Evolutionary conservation across 2,329 filamentous ascomycete species (phyloP).

Genomic region (Blastomyces gilchristii): DNA sequence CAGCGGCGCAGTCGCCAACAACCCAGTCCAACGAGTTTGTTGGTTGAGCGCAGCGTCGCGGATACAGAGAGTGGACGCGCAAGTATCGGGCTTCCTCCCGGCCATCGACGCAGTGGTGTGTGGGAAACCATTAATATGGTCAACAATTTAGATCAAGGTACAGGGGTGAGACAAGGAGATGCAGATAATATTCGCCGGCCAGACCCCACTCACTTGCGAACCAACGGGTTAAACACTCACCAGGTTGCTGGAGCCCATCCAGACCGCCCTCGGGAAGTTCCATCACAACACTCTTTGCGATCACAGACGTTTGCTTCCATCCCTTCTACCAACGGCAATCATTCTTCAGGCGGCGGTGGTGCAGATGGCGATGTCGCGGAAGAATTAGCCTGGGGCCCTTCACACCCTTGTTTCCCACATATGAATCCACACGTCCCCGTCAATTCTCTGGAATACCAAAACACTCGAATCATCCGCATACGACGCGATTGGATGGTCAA

Average conservation of each 20-base stretch:
- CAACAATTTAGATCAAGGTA: slow-evolving; percentile 20
- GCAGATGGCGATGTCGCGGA: slow-evolving; percentile 44
- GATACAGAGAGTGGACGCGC: slow-evolving; percentile 41
- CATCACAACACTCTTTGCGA: slow-evolving; percentile 33
- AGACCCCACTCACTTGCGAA: slow-evolving; percentile 23
- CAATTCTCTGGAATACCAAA: slow-evolving; percentile 60
- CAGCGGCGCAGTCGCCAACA: slow-evolving; percentile 45
- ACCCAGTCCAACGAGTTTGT: slow-evolving; percentile 36
- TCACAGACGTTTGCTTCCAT: slow-evolving; percentile 32
- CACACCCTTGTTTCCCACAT: slow-evolving; percentile 90
- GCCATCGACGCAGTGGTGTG: slow-evolving; percentile 29
- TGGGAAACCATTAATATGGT: slow-evolving; percentile 18
- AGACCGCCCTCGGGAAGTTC: slow-evolving; percentile 29
- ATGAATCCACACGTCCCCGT: slow-evolving; percentile 81
- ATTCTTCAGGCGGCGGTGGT: slow-evolving; percentile 24
- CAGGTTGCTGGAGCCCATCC: slow-evolving; percentile 10
- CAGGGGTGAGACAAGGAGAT: slow-evolving; percentile 15
- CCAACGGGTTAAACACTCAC: slow-evolving; percentile 13
- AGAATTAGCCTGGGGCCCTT: slow-evolving; percentile 80
- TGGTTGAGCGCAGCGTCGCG: slow-evolving; percentile 39
- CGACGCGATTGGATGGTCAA: slow-evolving; percentile 82
- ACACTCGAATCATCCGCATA: slow-evolving; percentile 83
- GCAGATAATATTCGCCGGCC: slow-evolving; percentile 24
- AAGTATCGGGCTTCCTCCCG: slow-evolving; percentile 43
- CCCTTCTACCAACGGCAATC: slow-evolving; percentile 28